A percentile compares a stretch with the other conserved stretches of the same genome.
phyloP scores from a whole-genome alignment of 1,139 yeast genomes.

The Citeromyces siamensis region DNA sequence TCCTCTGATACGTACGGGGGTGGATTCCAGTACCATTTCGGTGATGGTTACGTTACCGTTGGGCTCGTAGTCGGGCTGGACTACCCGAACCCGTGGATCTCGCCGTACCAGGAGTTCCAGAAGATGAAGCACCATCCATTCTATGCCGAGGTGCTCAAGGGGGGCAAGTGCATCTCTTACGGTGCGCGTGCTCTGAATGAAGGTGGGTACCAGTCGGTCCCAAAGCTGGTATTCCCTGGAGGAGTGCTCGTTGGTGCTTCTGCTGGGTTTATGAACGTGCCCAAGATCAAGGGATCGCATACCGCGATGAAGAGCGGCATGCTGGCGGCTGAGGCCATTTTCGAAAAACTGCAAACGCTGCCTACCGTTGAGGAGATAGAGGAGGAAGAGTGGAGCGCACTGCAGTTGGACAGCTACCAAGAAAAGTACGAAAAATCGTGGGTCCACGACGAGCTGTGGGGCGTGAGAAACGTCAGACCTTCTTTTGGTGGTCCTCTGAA shows the following conservation, averaged over 20 bases:
- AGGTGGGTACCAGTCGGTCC: constrained; percentile 91
- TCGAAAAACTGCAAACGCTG: constrained; percentile 34
- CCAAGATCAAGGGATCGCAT: constrained; percentile 96
- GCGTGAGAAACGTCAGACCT: constrained; percentile 84
- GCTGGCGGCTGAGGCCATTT: constrained; percentile 84
- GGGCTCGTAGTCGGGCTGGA: constrained; percentile 91
- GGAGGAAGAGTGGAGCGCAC: constrained; percentile 23
- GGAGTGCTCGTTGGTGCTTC: constrained; percentile 90
- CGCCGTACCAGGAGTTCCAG: constrained; percentile 95
- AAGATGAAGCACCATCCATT: constrained; percentile 86
- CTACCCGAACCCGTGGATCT: constrained; percentile 84
- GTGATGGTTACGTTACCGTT: constrained; percentile 80
- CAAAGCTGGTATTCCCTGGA: constrained; percentile 85
- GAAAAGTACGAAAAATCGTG: constrained; percentile 60
- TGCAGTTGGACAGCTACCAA: constrained; percentile 50
- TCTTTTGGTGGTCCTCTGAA: constrained; percentile 70
- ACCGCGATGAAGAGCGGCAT: constrained; percentile 95
- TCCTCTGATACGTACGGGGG: constrained; percentile 76
- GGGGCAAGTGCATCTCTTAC: constrained; percentile 87
- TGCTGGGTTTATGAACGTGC: constrained; percentile 95
- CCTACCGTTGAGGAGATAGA: constrained; percentile 27
- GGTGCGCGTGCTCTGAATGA: constrained; percentile 95
- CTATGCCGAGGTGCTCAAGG: constrained; percentile 62
- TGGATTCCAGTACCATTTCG: constrained; percentile 94
- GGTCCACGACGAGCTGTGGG: constrained; percentile 72